Conservation (phyloP, 2,329 filamentous ascomycete genomes). For the Pseudogymnoascus sp. region DNA sequence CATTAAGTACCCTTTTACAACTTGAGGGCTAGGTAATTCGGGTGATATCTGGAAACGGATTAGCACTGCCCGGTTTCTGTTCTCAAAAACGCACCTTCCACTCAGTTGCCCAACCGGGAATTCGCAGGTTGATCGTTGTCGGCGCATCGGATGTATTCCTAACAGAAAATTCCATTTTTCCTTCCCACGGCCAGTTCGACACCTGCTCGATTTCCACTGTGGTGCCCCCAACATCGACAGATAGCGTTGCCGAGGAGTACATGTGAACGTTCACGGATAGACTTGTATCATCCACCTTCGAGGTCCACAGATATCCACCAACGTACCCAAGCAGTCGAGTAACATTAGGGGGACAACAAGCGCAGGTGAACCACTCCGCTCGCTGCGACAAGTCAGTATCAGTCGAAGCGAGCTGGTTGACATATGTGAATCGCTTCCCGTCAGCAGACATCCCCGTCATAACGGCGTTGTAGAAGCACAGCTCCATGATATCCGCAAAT, state of each 20-base stretch:
- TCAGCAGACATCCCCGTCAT: conserved; percentile 49
- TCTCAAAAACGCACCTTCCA: conserved; percentile 21
- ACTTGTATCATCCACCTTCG: conserved; percentile 16
- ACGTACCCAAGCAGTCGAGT: conserved; percentile 46
- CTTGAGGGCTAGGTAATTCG: conserved; percentile 15
- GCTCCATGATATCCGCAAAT: conserved; percentile 52
- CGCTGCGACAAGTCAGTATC: conserved; percentile 41
- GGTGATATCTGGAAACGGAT: conserved; percentile 12
- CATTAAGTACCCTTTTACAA: conserved; percentile 42
- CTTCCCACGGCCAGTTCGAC: conserved; percentile 51
- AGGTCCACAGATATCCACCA: conserved; percentile 48
- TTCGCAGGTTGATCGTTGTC: conserved; percentile 40
- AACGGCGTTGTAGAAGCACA: conserved; percentile 52
- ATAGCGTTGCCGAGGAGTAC: conserved; percentile 42
- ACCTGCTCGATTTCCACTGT: conserved; percentile 38
- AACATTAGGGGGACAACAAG: conserved; percentile 55
- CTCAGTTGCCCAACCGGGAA: conserved; percentile 44
- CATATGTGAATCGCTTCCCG: conserved; percentile 52
- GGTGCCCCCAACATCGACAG: conserved; percentile 30
- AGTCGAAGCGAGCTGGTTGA: conserved; percentile 51
- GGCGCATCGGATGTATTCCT: conserved; percentile 24
- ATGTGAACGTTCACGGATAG: conserved; percentile 45
- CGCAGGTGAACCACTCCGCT: conserved; percentile 50
- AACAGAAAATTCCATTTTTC: conserved; percentile 40
- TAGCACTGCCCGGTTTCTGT: background rate